Conservation (phyloP, 75 land plant genomes). For the Cryptomeria japonica region DNA sequence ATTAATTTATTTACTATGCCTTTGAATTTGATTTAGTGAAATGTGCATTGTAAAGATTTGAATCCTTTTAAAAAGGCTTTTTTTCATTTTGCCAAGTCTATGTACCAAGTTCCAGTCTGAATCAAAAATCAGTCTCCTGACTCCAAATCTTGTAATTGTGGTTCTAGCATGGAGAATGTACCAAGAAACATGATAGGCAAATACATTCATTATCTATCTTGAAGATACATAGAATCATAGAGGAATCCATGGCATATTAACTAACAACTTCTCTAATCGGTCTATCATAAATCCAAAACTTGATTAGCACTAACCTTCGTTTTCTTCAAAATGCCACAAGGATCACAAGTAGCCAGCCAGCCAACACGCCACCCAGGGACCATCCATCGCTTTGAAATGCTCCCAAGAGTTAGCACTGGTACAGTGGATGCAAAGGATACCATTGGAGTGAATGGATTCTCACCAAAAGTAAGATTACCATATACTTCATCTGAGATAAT, state of each 20-base stretch:
- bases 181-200: neutral
- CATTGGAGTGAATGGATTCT: conserved; percentile 44
- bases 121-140: no score
- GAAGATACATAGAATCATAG: neutral
- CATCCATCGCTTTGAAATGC: conserved; percentile 67
- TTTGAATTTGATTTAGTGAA: no score
- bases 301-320: conserved; percentile 38
- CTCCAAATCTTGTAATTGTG: no score
- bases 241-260: neutral
- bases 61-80: no score
- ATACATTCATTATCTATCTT: neutral
- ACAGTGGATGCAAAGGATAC: conserved; percentile 52
- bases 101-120: no score
- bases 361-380: conserved; percentile 80
- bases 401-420: conserved; percentile 66
- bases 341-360: conserved; percentile 60
- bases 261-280: neutral
- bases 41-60: no score
- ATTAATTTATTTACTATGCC: no score
- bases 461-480: conserved; percentile 53
- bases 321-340: conserved; percentile 46
- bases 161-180: neutral
- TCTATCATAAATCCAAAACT: neutral
- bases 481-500: conserved; percentile 74
- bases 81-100: no score